Conservation (phyloP, 2,329 filamentous ascomycete genomes). For the Purpureocillium lavendulum region DNA sequence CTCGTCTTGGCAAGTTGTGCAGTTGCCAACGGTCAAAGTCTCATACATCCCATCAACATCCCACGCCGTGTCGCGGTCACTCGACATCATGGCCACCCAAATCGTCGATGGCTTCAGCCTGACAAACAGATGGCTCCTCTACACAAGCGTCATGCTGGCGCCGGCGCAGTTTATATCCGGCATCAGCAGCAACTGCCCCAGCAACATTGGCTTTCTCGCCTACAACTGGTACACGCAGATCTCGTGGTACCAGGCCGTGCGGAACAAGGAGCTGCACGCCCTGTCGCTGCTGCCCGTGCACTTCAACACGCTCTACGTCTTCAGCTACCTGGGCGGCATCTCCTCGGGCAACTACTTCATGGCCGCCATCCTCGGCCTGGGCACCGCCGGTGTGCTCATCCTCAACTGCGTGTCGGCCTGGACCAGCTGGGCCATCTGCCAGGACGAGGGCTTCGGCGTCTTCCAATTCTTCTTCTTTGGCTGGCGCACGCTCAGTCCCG, state of each 20-base stretch:
- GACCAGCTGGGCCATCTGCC: slow-evolving; percentile 7
- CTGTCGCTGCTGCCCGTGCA: slow-evolving; percentile 9
- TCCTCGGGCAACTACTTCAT: slow-evolving; percentile 8
- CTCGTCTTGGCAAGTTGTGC: too few relatives aligned
- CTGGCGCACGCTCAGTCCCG: slow-evolving; percentile 9
- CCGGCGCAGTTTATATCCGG: slow-evolving; percentile 9
- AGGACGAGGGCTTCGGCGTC: slow-evolving; percentile 7
- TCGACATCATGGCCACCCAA: not conserved
- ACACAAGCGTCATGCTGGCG: slow-evolving; percentile 8
- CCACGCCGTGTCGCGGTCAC: too few relatives aligned
- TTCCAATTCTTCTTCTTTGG: slow-evolving; percentile 13
- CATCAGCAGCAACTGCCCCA: slow-evolving; percentile 7
- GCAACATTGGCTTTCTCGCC: slow-evolving; percentile 11
- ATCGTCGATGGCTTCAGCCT: slow-evolving; percentile 11
- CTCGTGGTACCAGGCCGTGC: slow-evolving; percentile 7
- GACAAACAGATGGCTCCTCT: slow-evolving; percentile 10
- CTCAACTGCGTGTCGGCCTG: slow-evolving; percentile 11
- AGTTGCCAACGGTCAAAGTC: too few relatives aligned
- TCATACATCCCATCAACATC: too few relatives aligned
- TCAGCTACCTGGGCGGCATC: slow-evolving; percentile 10
- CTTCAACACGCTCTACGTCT: slow-evolving; percentile 10
- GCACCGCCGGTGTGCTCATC: slow-evolving; percentile 9
- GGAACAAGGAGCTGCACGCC: slow-evolving; percentile 5
- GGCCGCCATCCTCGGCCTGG: slow-evolving; percentile 7
- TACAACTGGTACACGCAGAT: slow-evolving; percentile 12